Evolutionary conservation across 73 alveolate species (phyloP).

Genomic region (Effrenium voratum): DNA sequence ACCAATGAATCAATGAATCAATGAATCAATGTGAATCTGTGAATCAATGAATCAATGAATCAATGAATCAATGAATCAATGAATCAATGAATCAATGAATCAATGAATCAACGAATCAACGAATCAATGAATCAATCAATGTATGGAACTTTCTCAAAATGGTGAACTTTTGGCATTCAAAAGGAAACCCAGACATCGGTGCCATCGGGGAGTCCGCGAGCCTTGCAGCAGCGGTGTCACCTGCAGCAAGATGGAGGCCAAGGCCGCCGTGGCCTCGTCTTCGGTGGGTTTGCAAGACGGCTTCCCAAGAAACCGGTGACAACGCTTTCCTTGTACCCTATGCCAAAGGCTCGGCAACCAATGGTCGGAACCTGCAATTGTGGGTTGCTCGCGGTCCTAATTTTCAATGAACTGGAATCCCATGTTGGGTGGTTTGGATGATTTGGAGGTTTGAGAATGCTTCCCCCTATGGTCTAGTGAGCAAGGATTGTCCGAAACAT

Average conservation of each 20-base stretch:
- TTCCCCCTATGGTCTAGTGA: not conserved
- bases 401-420: not conserved
- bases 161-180: too few species aligned
- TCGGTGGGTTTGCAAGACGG: not conserved
- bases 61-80: too few species aligned
- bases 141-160: too few species aligned
- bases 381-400: not conserved
- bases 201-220: not conserved
- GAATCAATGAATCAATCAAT: too few species aligned
- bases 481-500: not conserved
- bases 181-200: not conserved
- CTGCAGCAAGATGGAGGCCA: conserved; percentile 54
- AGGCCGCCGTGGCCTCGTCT: not conserved
- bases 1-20: too few species aligned
- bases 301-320: not conserved
- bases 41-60: too few species aligned
- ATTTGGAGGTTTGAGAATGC: too few species aligned
- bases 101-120: too few species aligned
- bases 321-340: not conserved
- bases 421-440: not conserved
- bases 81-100: too few species aligned
- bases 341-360: not conserved
- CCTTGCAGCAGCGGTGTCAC: conserved; percentile 36
- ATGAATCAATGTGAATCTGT: too few species aligned
- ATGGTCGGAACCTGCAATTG: not conserved